These are phyloP conservation scores for Hondaea fermentalgiana DNA, from an alignment of 108 stramenopile genomes.

Conservation along the genomic window DNA sequence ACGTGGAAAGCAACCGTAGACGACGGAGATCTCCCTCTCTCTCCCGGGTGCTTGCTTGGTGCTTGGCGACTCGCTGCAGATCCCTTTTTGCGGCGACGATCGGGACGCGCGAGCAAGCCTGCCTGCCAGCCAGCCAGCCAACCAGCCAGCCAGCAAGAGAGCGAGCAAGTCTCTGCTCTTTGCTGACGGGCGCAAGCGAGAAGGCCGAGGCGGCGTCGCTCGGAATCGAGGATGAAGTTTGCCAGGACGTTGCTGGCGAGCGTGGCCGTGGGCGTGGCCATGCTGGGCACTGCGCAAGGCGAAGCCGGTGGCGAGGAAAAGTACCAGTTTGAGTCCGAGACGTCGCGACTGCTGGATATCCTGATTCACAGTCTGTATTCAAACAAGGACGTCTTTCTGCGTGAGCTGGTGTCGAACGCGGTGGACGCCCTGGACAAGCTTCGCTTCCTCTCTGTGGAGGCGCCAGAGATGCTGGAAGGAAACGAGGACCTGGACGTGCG, in stretches of 20 bases:
- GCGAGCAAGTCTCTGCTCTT: no score
- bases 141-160: no score
- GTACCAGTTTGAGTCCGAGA: slow-evolving; percentile 91
- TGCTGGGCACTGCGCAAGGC: not conserved
- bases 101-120: no score
- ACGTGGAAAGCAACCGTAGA: no score
- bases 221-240: not conserved
- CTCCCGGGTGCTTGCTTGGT: no score
- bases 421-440: slow-evolving; percentile 98
- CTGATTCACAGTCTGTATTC: slow-evolving; percentile 99
- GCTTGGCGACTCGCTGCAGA: no score
- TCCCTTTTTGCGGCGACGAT: no score
- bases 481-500: slow-evolving; percentile 74
- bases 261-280: not conserved
- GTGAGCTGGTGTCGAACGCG: slow-evolving; percentile 93
- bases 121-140: no score
- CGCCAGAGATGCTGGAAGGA: slow-evolving; percentile 60
- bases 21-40: no score
- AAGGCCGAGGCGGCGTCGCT: no score
- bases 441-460: slow-evolving; percentile 75
- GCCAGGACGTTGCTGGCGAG: not conserved
- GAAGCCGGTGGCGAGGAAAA: slow-evolving; percentile 25
- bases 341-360: slow-evolving; percentile 95
- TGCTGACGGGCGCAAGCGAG: no score
- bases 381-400: slow-evolving; percentile 92